Evolutionary conservation across 148 eudicot species (phyloP), one percentile per base, ranked within the genome.

Genomic region (Rheum nobile): DNA sequence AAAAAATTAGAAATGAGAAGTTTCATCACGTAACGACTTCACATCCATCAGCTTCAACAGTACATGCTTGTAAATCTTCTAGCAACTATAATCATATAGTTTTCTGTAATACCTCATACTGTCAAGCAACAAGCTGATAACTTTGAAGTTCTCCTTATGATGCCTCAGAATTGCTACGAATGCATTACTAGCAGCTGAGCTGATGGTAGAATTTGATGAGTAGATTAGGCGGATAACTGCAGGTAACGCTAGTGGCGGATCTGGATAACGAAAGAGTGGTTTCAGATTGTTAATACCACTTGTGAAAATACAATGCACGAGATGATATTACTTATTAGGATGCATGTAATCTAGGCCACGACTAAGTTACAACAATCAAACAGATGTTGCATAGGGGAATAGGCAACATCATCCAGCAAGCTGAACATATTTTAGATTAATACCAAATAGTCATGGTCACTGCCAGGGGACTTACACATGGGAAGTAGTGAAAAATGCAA

Each of bases 91-190:
- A 34, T 48, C 24, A 31, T 17, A 22, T n/a, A 37, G 47, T 7
- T 17, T 63, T 72, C 29, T 17, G 54, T 48, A 74, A 19, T 85
- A 91, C 97, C 97, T 88, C 59, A 91, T 80, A 74, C 82, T 81
- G 80, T 88, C 88, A 32, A 91, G 87, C 83, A 91, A 47, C 79
- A 81, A 71, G 77, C 77, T 80, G 72, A 89, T 76, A 71, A 85
- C 90, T 43, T 88, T 86, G 71, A 85, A 82, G 6, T 71, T 84
- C 43, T 80, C 67, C 71, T 75, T 85, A 77, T 88, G 82, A 82
- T 72, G 72, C 72, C 75, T 81, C 59, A 91, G 86, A 82, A 91
- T 79, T 34, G 78, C 78, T 4, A 83, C 63, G 11, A 89, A 72
- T 52, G 90, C 79, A 73, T 50, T 65, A 71, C 84, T 77, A 38